phyloP scores from a whole-genome alignment of 192 early-diverging fungal species.

The Dissophora ornata region DNA sequence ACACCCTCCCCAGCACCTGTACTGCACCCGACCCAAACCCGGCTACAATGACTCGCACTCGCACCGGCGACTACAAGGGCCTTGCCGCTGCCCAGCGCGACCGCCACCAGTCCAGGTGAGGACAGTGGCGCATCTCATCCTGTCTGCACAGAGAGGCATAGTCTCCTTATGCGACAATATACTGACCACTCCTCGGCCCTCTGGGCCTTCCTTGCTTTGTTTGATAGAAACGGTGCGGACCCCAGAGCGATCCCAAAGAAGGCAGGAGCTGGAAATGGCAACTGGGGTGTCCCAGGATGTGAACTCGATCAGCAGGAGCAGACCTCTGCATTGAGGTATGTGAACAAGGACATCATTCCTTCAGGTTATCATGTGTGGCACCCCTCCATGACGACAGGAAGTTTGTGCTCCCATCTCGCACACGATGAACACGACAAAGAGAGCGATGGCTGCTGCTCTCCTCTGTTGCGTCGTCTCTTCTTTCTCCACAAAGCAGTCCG shows the following conservation, averaged over 20 bases:
- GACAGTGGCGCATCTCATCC: background rate
- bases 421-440: background rate
- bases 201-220: too few species aligned
- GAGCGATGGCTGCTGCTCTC: background rate
- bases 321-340: conserved; percentile 21
- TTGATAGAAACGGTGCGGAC: conserved; percentile 30
- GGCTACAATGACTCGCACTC: conserved; percentile 45
- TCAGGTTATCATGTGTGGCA: too few species aligned
- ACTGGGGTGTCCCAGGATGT: conserved; percentile 51
- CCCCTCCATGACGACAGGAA: too few species aligned
- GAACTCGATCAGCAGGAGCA: conserved; percentile 32
- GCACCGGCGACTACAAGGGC: conserved; percentile 54
- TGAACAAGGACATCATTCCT: too few species aligned
- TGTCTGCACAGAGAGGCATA: too few species aligned
- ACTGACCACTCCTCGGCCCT: too few species aligned
- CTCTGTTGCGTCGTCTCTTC: too few species aligned
- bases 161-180: too few species aligned
- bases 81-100: conserved; percentile 22
- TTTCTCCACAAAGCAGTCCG: conserved; percentile 3
- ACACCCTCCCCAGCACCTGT: too few species aligned
- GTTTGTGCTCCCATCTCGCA: conserved; percentile 17
- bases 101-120: conserved; percentile 46
- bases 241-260: conserved; percentile 49
- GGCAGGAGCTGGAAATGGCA: conserved; percentile 38
- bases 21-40: too few species aligned